phyloP scores from a whole-genome alignment of 345 rosid genomes.

The Moricandia moricandioides region DNA sequence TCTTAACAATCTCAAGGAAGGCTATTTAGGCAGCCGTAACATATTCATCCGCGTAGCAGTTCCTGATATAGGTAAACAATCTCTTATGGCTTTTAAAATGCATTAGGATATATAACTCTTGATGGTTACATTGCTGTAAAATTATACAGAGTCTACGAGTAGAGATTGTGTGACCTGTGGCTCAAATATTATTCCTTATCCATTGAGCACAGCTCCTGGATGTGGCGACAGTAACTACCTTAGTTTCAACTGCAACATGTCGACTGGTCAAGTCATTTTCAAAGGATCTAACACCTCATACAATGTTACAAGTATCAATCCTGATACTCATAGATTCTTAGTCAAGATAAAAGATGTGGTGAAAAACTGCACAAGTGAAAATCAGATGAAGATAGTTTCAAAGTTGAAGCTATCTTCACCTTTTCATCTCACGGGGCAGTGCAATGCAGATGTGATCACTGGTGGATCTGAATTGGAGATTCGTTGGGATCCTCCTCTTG shows the following conservation, averaged over 20 bases:
- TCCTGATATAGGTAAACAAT: constrained; percentile 47
- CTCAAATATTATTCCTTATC: constrained; percentile 54
- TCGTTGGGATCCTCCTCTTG: constrained; percentile 52
- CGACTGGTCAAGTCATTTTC: constrained; percentile 49
- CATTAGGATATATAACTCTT: not conserved
- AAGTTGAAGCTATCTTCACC: constrained; percentile 39
- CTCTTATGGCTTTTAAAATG: not conserved
- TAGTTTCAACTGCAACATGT: constrained; percentile 47
- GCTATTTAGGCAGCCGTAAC: constrained; percentile 38
- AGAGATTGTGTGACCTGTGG: constrained; percentile 54
- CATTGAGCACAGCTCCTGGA: constrained; percentile 52
- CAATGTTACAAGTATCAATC: constrained; percentile 45
- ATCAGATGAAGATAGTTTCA: too few species aligned
- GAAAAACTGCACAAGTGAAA: constrained; percentile 22
- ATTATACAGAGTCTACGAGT: constrained; percentile 43
- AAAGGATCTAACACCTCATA: constrained; percentile 31
- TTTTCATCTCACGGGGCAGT: constrained; percentile 38
- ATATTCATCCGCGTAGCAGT: constrained; percentile 45
- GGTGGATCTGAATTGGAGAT: constrained; percentile 49
- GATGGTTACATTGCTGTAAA: not conserved
- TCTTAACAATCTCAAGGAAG: constrained; percentile 55
- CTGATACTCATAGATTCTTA: constrained; percentile 36
- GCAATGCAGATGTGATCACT: constrained; percentile 33
- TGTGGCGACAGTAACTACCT: constrained; percentile 64
- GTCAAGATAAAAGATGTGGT: constrained; percentile 35